Conservation (phyloP, 257 asterid species). For the Ocimum tenuiflorum region DNA sequence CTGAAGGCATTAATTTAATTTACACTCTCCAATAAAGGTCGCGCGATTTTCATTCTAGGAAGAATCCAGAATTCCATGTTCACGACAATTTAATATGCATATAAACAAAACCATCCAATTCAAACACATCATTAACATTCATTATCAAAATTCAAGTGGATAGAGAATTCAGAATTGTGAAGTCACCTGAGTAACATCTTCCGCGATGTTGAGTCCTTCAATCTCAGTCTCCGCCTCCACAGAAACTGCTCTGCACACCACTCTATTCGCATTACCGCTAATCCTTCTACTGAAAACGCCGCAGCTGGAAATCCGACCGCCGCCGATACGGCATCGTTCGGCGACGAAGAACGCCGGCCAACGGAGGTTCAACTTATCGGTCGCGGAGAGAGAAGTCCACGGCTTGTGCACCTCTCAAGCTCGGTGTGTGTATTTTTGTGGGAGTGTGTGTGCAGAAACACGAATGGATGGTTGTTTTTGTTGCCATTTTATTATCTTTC, state of each 20-base stretch:
- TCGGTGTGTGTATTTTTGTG: conserved; percentile 5
- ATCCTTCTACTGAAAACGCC: conserved; percentile 9
- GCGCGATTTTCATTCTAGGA: background rate
- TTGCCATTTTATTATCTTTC: background rate
- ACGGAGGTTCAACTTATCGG: conserved; percentile 29
- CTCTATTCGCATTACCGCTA: conserved; percentile 12
- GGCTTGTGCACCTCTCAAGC: conserved; percentile 29
- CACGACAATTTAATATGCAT: background rate
- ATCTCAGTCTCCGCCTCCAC: conserved; percentile 51
- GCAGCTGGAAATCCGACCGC: conserved; percentile 16
- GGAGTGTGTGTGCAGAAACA: conserved; percentile 2
- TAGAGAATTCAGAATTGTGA: background rate
- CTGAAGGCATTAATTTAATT: background rate
- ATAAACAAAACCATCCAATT: background rate
- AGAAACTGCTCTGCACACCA: conserved; percentile 61
- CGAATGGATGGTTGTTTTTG: background rate
- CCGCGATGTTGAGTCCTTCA: conserved; percentile 90
- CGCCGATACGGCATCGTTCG: conserved; percentile 25
- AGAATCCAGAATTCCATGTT: background rate
- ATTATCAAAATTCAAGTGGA: background rate
- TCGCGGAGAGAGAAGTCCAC: conserved; percentile 33
- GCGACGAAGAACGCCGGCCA: conserved; percentile 30
- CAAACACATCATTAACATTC: background rate
- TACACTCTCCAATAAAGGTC: background rate
- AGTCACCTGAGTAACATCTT: conserved; percentile 85